Evolutionary conservation across 805 yeast species (phyloP), one percentile per base, ranked within the genome.

Genomic region (Metschnikowia cubensis): DNA sequence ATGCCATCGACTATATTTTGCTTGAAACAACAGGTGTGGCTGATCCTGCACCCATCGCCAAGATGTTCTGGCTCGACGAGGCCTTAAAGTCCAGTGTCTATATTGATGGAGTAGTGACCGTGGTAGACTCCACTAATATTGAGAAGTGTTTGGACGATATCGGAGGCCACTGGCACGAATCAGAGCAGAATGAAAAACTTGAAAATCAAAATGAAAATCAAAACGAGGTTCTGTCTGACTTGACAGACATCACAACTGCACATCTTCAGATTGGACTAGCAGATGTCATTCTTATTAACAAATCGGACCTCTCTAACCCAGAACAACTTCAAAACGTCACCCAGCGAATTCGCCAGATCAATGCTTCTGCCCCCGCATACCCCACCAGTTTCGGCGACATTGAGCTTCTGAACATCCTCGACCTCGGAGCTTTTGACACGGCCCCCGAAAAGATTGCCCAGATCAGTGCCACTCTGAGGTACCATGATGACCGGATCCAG

Each of bases 61-160:
- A 84, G 55, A 92, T 92, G 97, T 94, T 94, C 68, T 94, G 99
- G 99, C 76, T 91, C 31, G 99, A 94, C 65, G 92, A 88, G 21
- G 97, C 91, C 0, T 73, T 94, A 50, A 77, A 84, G 14, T 84
- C 96, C 3, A 84, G 83, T 57, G 89, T 94, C 1, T 87, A 88
- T 64, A 84, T 94, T 32, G 98, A 92, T 66, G 96, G 96, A 0
- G 89, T 92, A 4, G 79, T 94, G 13, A 87, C 97, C 0, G 97
- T 92, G 2, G 72, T 94, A 38, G 98, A 92, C 64, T 64, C 84
- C 2, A 82, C 77, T 43, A 84, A 89, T 60, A 83, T 92, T 21
- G 59, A 76, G 15, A 70, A 70, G 47, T 84, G 87, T 54, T 70
- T 92, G 31, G 83, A 81, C 50, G 97, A 89, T 56, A 69, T 72